Base-by-base conservation (phyloP, 768 basidiomycete genomes). In the Tephrocybe sp. region DNA sequence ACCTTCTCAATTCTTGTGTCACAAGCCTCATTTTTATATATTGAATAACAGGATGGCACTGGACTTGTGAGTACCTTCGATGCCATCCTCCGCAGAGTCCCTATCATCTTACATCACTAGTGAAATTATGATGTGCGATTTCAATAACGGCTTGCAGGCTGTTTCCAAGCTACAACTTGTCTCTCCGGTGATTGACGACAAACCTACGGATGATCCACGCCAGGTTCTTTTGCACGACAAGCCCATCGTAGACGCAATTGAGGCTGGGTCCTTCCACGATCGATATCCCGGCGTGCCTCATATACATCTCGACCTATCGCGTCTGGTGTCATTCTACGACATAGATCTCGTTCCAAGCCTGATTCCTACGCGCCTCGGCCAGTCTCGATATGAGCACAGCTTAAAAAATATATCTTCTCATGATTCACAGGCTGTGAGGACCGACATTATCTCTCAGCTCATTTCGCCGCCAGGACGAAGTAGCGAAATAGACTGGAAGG, bases 121-220 rank as follows among this genome's bases (percentile, higher is more conserved):
- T 48, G 77, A 79, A 57, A 60, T 75, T 13, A 75, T 76, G 69
- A 60, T 77, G 7, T 78, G 76, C 53, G 66, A 77, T 52, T 76
- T 79, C 53, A 66, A 61, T 1, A 55, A 60, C 1, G 74, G 73
- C 2, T 60, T 78, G 4, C 58, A 69, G 10, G 52, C 66, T 3
- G 66, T 71, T 5, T 73, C 76, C 13, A 70, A 75, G 54, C 51
- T 67, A 3, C 63, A 73, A 30, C 54, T 77, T 1, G 40, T 21
- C 13, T 22, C 31, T 16, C 29, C 42, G 15, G 33, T 21, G 21
- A 33, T 22, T 4, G 13, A 15, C 1, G 16, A 15, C 13, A 5
- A 34, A 18, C 31, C 13, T 13, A 25, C 3, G 9, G n/a, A 3
- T 1, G 7, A 30, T 16, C 25, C 16, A 34, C 13, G 30, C 22